A percentile compares a stretch with the other conserved stretches of the same genome.
Evolutionary conservation across 2,329 filamentous ascomycete species (phyloP).

Genomic region (Hymenotorrendiella dingleyae): DNA sequence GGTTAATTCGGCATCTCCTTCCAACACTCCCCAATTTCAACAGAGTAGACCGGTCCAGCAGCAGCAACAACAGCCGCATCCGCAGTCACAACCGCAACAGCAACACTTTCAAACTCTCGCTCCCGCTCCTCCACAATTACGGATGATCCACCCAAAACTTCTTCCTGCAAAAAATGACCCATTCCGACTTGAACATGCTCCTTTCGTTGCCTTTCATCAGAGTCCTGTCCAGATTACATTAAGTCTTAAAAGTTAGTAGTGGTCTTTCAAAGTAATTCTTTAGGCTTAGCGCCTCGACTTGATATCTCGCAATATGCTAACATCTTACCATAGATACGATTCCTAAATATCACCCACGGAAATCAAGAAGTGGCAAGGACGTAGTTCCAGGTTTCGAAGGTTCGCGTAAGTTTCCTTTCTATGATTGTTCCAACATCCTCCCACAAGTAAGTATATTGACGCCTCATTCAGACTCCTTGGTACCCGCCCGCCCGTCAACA

Average conservation of each 20-base stretch:
- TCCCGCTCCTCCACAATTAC: no score
- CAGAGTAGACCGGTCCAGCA: constrained; percentile 3
- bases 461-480: constrained; percentile 17
- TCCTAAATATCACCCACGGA: constrained; percentile 29
- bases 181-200: constrained; percentile 23
- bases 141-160: constrained; percentile 24
- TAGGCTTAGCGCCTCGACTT: no score
- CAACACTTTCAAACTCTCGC: constrained; percentile 8
- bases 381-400: constrained; percentile 25
- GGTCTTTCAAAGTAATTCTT: no score
- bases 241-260: constrained; percentile 27
- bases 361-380: constrained; percentile 27
- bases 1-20: constrained; percentile 1
- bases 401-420: constrained; percentile 22
- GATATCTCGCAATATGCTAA: no score
- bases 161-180: constrained; percentile 16
- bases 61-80: not conserved
- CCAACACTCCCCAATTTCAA: constrained; percentile 1
- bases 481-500: constrained; percentile 17
- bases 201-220: constrained; percentile 24
- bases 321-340: constrained; percentile 19
- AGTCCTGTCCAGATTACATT: constrained; percentile 21
- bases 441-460: constrained; percentile 5
- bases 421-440: not conserved
- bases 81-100: constrained; percentile 7